Percentiles rank a stretch among this genome's conserved stretches.
phyloP scores from a whole-genome alignment of 805 yeast genomes.

The Komagataella mondaviorum region DNA sequence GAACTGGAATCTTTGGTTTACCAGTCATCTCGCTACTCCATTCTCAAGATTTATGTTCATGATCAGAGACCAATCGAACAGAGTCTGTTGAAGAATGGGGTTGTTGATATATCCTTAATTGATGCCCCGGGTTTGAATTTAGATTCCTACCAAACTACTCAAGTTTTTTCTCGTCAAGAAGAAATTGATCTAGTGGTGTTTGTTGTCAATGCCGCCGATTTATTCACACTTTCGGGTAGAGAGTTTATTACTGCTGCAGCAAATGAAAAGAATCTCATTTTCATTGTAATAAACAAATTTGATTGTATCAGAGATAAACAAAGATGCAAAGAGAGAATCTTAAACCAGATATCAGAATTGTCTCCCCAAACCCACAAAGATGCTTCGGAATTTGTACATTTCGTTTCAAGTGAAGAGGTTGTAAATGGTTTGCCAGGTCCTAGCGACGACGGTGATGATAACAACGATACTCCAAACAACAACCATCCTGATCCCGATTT shows the following conservation, averaged over 20 bases:
- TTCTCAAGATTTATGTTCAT: slow-evolving; percentile 70
- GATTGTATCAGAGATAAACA: slow-evolving; percentile 76
- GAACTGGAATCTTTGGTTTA: slow-evolving; percentile 60
- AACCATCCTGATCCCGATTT: slow-evolving; percentile 46
- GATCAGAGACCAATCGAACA: slow-evolving; percentile 58
- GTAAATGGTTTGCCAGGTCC: slow-evolving; percentile 22
- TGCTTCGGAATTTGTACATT: slow-evolving; percentile 85
- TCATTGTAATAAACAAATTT: slow-evolving; percentile 87
- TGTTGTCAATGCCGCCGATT: slow-evolving; percentile 94
- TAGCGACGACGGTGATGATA: slow-evolving; percentile 23
- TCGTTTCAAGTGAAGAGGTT: slow-evolving; percentile 56
- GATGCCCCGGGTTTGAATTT: slow-evolving; percentile 96
- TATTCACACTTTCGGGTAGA: slow-evolving; percentile 84
- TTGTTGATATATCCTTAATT: slow-evolving; percentile 80
- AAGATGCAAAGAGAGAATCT: slow-evolving; percentile 61
- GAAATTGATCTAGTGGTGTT: slow-evolving; percentile 94
- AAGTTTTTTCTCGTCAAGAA: slow-evolving; percentile 90
- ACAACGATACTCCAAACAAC: slow-evolving; percentile 18
- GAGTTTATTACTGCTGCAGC: slow-evolving; percentile 89
- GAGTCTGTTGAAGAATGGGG: slow-evolving; percentile 75
- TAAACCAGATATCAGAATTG: slow-evolving; percentile 73
- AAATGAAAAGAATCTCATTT: slow-evolving; percentile 79
- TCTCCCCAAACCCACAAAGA: slow-evolving; percentile 89
- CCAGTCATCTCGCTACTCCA: slow-evolving; percentile 54
- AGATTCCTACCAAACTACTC: slow-evolving; percentile 89